Evolutionary conservation across 345 rosid species (phyloP).

Genomic region (Euphorbia pulcherrima): DNA sequence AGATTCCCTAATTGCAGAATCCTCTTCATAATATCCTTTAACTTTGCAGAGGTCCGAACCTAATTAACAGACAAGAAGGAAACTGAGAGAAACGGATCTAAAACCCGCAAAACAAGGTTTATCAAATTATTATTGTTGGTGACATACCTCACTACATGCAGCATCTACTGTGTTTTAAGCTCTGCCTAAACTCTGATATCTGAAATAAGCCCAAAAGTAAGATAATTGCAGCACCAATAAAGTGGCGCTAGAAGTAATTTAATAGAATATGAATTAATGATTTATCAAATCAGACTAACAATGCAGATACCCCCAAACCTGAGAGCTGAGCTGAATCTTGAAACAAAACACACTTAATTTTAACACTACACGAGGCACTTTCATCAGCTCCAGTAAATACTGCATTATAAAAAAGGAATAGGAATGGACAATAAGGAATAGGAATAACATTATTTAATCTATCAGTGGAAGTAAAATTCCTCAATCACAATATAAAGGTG

Average conservation of each 20-base stretch:
- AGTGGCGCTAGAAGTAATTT: background rate
- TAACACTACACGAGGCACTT: constrained; percentile 97
- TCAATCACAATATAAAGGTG: background rate
- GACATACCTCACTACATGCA: constrained; percentile 82
- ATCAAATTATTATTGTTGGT: constrained; percentile 9
- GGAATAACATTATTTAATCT: background rate
- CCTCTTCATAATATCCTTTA: constrained; percentile 92
- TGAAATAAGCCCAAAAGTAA: constrained; percentile 28
- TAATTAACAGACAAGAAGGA: constrained; percentile 24
- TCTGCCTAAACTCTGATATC: constrained; percentile 82
- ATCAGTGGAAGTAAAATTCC: background rate
- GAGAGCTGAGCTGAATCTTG: constrained; percentile 87
- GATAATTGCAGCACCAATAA: constrained; percentile 9
- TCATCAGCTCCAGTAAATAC: constrained; percentile 94
- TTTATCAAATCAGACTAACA: constrained; percentile 24
- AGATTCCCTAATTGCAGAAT: constrained; percentile 89
- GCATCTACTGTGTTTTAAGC: constrained; percentile 76
- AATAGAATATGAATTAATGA: constrained; percentile 19
- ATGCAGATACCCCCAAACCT: constrained; percentile 70
- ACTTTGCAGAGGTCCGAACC: constrained; percentile 78
- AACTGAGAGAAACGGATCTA: constrained; percentile 13
- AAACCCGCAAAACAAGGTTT: constrained; percentile 14
- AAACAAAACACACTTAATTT: constrained; percentile 92
- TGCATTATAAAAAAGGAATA: constrained; percentile 23
- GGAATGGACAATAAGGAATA: background rate